Evolutionary conservation across 2,329 filamentous ascomycete species (phyloP).

Genomic region (Xylariaceae sp.): DNA sequence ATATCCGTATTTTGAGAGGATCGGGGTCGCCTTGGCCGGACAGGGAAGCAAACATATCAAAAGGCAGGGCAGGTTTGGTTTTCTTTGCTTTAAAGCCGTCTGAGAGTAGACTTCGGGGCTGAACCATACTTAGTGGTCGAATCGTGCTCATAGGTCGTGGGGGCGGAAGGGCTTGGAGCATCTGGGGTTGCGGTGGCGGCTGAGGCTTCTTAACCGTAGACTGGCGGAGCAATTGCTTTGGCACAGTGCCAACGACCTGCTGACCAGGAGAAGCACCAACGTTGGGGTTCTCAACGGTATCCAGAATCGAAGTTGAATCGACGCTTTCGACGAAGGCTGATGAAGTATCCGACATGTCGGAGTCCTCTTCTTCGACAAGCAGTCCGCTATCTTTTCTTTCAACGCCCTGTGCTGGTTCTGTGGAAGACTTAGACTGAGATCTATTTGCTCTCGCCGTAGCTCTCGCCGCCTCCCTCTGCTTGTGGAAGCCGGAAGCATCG

Average conservation of each 20-base stretch:
- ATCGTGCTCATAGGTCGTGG: conserved; percentile 68
- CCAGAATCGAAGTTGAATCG: conserved; percentile 72
- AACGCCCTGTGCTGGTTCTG: conserved; percentile 48
- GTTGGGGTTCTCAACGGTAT: conserved; percentile 61
- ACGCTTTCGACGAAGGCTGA: conserved; percentile 69
- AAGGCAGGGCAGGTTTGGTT: conserved; percentile 68
- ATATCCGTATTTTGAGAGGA: conserved; percentile 76
- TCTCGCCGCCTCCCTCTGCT: conserved; percentile 62
- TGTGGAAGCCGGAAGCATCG: conserved; percentile 67
- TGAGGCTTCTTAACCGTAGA: conserved; percentile 67
- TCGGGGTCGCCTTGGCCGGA: conserved; percentile 79
- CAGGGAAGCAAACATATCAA: conserved; percentile 75
- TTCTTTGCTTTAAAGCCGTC: conserved; percentile 74
- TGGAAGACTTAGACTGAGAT: conserved; percentile 56
- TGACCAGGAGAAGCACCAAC: conserved; percentile 57
- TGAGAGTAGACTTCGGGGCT: conserved; percentile 71
- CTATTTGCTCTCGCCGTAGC: conserved; percentile 58
- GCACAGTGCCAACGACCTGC: conserved; percentile 66
- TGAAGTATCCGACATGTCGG: conserved; percentile 64
- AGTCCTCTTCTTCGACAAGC: conserved; percentile 61
- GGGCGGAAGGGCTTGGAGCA: conserved; percentile 69
- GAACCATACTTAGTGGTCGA: conserved; percentile 66
- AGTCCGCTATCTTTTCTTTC: conserved; percentile 52
- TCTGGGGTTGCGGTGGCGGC: conserved; percentile 56
- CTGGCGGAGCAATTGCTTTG: conserved; percentile 60